Base-by-base conservation (phyloP, 768 basidiomycete genomes). In the Porpolomopsis calyptriformis region DNA sequence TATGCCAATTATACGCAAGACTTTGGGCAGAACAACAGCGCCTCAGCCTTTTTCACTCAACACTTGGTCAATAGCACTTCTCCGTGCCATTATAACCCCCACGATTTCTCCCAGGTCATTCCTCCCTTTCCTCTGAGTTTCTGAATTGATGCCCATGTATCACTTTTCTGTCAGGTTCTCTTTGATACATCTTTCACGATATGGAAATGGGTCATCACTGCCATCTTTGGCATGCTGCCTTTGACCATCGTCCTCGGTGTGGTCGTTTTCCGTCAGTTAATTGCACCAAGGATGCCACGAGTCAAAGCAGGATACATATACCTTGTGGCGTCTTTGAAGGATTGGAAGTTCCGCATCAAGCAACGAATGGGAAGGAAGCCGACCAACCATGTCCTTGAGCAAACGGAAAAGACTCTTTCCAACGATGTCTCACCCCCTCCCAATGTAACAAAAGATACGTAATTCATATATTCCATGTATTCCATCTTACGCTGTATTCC, bases 181-280 rank as follows among this genome's bases (percentile, higher is more conserved):
- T 48, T 50, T 43, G 37, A 55, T 27, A 49, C 53, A 12, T 33
- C 25, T 5, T 49, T 52, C 18, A 55, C 53, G 4, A 19, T 39
- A 4, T 55, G 53, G 53, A 55, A 50, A 47, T 55, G 52, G 53
- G 53, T 33, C 3, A 45, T 55, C 31, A 51, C 52, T 14, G 23
- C 53, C 1, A 26, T 55, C 5, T 55, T 55, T 35, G 53, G 53
- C 4, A 53, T 55, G 11, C 36, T 55, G 0, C 53, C 53, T 2
- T n/a, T 43, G 4, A 25, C 24, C 9, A 7, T 26, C 22, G 23
- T 42, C 25, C 24, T 42, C 12, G 19, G 16, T 6, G 6, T 38
- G n/a, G n/a, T n/a, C n/a, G n/a, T n/a, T n/a, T n/a, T n/a, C n/a
- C n/a, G n/a, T n/a, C n/a, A n/a, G n/a, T n/a, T n/a, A n/a, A n/a